phyloP scores from a whole-genome alignment of 2,329 filamentous ascomycete species.

The Claviceps fusiformis region DNA sequence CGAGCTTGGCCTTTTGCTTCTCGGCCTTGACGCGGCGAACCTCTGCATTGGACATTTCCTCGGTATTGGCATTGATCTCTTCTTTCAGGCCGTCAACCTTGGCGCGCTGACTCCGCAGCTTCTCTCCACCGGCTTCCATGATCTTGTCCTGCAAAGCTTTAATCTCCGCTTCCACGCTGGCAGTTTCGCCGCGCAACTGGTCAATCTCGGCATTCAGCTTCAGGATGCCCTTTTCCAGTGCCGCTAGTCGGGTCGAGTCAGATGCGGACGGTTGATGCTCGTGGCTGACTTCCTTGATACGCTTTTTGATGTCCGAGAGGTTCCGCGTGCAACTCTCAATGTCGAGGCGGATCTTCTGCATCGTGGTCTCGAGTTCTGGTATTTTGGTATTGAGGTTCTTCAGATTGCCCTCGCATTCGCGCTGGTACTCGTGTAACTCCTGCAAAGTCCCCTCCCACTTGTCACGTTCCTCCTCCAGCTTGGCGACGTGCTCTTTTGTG shows the following conservation, averaged over 20 bases:
- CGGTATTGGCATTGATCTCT: slow-evolving; percentile 65
- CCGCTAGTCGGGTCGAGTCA: slow-evolving; percentile 60
- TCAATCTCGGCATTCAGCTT: slow-evolving; percentile 66
- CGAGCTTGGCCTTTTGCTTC: slow-evolving; percentile 77
- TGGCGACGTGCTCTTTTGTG: slow-evolving; percentile 74
- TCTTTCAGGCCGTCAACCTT: slow-evolving; percentile 84
- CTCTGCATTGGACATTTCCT: slow-evolving; percentile 75
- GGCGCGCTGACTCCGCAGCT: slow-evolving; percentile 75
- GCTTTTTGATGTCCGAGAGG: slow-evolving; percentile 67
- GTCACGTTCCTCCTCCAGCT: slow-evolving; percentile 80
- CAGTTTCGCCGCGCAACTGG: slow-evolving; percentile 70
- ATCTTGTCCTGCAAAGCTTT: slow-evolving; percentile 89
- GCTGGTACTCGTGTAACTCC: slow-evolving; percentile 72
- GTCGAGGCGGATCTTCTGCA: slow-evolving; percentile 83
- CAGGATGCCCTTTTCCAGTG: slow-evolving; percentile 64
- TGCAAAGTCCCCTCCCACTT: slow-evolving; percentile 69
- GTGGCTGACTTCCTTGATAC: slow-evolving; percentile 69
- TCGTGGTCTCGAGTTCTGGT: slow-evolving; percentile 73
- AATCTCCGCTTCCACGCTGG: slow-evolving; percentile 84
- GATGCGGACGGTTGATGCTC: slow-evolving; percentile 70
- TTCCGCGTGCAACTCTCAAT: slow-evolving; percentile 78
- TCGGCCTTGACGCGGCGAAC: slow-evolving; percentile 84
- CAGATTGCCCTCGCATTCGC: slow-evolving; percentile 61
- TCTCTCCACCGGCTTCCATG: slow-evolving; percentile 94
- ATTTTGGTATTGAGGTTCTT: slow-evolving; percentile 64